These are phyloP conservation scores for Medicago arabica DNA, from an alignment of 306 rosid species.

Conservation along the genomic window DNA sequence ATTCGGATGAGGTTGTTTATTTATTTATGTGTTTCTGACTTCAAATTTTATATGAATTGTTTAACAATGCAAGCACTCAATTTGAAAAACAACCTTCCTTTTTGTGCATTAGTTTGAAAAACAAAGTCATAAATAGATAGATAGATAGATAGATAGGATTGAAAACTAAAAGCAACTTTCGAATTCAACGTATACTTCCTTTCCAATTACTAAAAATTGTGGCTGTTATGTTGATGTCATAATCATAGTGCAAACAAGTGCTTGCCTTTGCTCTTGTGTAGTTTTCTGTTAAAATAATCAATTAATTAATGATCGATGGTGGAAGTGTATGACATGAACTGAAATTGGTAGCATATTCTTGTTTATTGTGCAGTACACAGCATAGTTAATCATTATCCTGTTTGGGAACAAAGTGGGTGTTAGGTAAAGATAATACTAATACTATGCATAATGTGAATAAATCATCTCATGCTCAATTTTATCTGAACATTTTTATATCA, in stretches of 20 bases:
- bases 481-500: background rate
- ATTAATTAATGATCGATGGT: constrained; percentile 1
- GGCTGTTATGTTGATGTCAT: constrained; percentile 40
- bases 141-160: constrained; percentile 12
- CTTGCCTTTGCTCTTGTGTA: constrained; percentile 3
- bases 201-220: constrained; percentile 33
- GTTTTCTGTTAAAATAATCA: constrained; percentile 36
- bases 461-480: background rate
- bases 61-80: constrained; percentile 29
- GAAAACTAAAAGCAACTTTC: constrained; percentile 20
- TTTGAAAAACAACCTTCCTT: background rate
- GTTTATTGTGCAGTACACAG: background rate
- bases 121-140: background rate
- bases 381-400: constrained; percentile 41
- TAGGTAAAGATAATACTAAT: constrained; percentile 3
- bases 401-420: constrained; percentile 11
- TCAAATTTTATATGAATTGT: constrained; percentile 20
- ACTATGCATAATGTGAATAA: background rate
- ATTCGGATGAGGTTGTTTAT: background rate
- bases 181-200: constrained; percentile 22
- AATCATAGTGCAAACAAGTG: constrained; percentile 42
- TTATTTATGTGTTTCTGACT: constrained; percentile 25
- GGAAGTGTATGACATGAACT: constrained; percentile 34
- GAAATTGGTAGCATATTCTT: background rate
- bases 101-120: constrained; percentile 35